Evolutionary conservation across 2,329 filamentous ascomycete genomes (phyloP).

Genomic region (Phialocephala sp.): DNA sequence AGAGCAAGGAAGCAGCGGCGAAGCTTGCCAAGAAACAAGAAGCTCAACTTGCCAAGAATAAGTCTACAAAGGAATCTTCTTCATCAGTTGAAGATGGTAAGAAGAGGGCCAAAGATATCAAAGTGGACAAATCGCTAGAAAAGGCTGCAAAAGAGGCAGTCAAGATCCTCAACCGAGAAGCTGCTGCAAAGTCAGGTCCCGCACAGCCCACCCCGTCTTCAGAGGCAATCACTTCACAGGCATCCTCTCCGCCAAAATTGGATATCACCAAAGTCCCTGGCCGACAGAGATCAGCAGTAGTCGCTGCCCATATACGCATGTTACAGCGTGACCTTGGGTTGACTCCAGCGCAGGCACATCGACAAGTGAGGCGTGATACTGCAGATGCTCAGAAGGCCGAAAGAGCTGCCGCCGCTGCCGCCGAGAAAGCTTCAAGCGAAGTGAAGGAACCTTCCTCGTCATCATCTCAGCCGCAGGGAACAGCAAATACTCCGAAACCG

Average conservation of each 20-base stretch:
- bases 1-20: slow-evolving; percentile 60
- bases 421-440: slow-evolving; percentile 29
- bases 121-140: slow-evolving; percentile 64
- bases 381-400: slow-evolving; percentile 41
- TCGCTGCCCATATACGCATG: slow-evolving; percentile 67
- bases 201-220: slow-evolving; percentile 47
- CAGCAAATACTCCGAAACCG: slow-evolving; percentile 43
- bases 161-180: slow-evolving; percentile 67
- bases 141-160: slow-evolving; percentile 67
- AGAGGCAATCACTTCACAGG: slow-evolving; percentile 44
- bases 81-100: slow-evolving; percentile 51
- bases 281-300: slow-evolving; percentile 49
- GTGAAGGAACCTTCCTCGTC: slow-evolving; percentile 16
- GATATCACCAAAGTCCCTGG: slow-evolving; percentile 53
- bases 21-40: slow-evolving; percentile 59
- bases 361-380: slow-evolving; percentile 62
- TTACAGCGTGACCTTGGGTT: slow-evolving; percentile 70
- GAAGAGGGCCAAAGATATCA: slow-evolving; percentile 65
- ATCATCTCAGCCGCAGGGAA: slow-evolving; percentile 19
- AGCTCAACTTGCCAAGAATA: slow-evolving; percentile 55
- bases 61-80: slow-evolving; percentile 57
- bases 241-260: slow-evolving; percentile 52
- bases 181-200: slow-evolving; percentile 54
- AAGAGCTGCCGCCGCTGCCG: slow-evolving; percentile 31
- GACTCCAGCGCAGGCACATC: slow-evolving; percentile 65